These are phyloP conservation scores for Hypoxylon sp. DNA, from an alignment of 2,329 filamentous ascomycete genomes.

Conservation along the genomic window DNA sequence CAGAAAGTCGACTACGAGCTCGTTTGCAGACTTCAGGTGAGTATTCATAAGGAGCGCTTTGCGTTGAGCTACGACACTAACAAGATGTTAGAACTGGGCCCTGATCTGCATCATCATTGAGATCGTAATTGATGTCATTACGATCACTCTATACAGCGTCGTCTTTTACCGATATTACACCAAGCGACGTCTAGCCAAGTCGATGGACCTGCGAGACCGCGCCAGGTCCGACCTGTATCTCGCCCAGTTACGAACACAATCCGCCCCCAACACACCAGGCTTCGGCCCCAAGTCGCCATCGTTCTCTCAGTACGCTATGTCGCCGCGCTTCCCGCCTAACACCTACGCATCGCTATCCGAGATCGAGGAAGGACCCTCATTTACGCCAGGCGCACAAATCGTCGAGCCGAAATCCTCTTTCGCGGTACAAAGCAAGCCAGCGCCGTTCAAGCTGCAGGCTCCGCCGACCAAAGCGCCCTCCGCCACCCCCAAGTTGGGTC, in stretches of 20 bases:
- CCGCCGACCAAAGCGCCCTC: slow-evolving; percentile 83
- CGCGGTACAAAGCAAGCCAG: slow-evolving; percentile 51
- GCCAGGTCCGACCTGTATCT: slow-evolving; percentile 96
- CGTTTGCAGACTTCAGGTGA: slow-evolving; percentile 87
- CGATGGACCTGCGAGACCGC: slow-evolving; percentile 94
- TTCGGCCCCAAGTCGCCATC: slow-evolving; percentile 78
- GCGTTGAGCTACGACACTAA: slow-evolving; percentile 45
- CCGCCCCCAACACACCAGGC: slow-evolving; percentile 93
- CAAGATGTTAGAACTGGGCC: slow-evolving; percentile 80
- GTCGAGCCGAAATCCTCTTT: slow-evolving; percentile 75
- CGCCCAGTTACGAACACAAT: slow-evolving; percentile 84
- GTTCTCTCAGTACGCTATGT: slow-evolving; percentile 67
- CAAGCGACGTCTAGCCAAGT: slow-evolving; percentile 94
- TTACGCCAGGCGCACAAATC: slow-evolving; percentile 65
- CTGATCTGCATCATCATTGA: slow-evolving; percentile 98
- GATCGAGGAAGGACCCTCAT: slow-evolving; percentile 60
- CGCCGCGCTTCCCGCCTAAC: slow-evolving; percentile 71
- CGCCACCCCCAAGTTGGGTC: slow-evolving; percentile 77
- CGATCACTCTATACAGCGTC: slow-evolving; percentile 91
- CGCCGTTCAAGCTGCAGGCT: slow-evolving; percentile 86
- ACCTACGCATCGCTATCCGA: slow-evolving; percentile 65
- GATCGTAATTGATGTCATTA: slow-evolving; percentile 90
- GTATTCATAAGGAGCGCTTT: slow-evolving; percentile 42
- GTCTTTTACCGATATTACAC: slow-evolving; percentile 98
- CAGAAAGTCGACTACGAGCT: slow-evolving; percentile 89